Evolutionary conservation across 371 early-diverging fungal species (phyloP), one percentile per base, ranked within the genome.

Genomic region (Umbelopsis sp.): DNA sequence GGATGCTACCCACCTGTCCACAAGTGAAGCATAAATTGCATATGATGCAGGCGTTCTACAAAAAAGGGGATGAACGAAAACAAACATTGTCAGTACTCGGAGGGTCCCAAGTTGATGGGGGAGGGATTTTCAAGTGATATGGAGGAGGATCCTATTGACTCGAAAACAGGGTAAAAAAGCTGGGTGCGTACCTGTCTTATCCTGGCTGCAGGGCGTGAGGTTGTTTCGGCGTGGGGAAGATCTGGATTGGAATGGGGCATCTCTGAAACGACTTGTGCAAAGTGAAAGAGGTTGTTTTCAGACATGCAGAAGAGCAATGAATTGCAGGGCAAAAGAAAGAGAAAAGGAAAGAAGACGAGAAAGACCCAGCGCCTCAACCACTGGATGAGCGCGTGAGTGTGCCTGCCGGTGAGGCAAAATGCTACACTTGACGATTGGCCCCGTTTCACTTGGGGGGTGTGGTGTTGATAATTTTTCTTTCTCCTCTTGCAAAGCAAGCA

Each of bases 11-110:
- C 72, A 45, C 68, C 69, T 48, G 72, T 65, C 57, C 57, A 66
- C 84, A 84, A 35, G 84, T 84, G 68, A 84, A 84, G 68, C 84
- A 84, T 20, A 80, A 69, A 41, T 74, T 73, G 65, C 84, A 84
- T 44, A 84, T 80, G 67, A 80, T 74, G 72, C 84, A 84, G 4
- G 84, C 84, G 72, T 84, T 84, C 84, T 84, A 29, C 46, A 45
- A 25, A 64, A 32, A 68, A 50, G 64, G 20, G 50, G 14, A 16
- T 14, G 20, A 57, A 45, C 37, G 46, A 41, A 50, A 50, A 35
- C 48, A 64, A 50, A 53, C 35, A n/a, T 46, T 57, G 65, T 41
- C 9, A 29, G 44, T 41, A 41, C 12, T 41, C 12, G 10, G 22
- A 22, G 22, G 22, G 22, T 22, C 22, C 22, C 22, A 22, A 22